Base-by-base conservation (phyloP, 2,329 filamentous ascomycete species). In the Alternaria solani region DNA sequence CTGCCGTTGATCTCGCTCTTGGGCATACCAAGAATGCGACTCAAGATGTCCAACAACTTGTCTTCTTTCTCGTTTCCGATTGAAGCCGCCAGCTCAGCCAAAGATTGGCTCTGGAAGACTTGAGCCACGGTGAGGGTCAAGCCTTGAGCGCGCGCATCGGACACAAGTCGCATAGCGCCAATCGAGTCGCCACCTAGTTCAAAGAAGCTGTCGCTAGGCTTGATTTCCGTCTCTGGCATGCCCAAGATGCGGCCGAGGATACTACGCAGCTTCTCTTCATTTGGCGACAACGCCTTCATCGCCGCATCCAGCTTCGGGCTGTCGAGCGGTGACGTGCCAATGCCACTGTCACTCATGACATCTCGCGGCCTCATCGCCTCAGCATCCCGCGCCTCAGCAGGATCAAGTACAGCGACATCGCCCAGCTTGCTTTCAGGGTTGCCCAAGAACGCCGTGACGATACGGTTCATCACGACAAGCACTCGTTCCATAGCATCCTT, bases 31-130 rank as follows among this genome's bases (percentile, higher is more conserved):
- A 80, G 64, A 8, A 79, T 72, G 20, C 63, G 68, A 30, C 68
- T 66, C 28, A 78, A 67, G 9, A 75, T 60, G 2, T 65, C 57
- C 4, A 70, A 49, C 4, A 79, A 59, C 55, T 71, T 76, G 3
- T 72, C 66, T 46, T 77, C 72, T n/a, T 69, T 75, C 28, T 66
- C 64, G 18, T 71, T 74, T 9, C 65, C 61, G 71, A 87, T 66
- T 0, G 79, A 77, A 44, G 80, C 81, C 3, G 87, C 86, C 73
- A 88, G 85, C 56, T 88, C 85, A 53, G 77, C 65, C 7, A 85
- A 71, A 20, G 80, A 74, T 79, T 80, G 65, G 47, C 71, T 74
- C 18, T 72, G 67, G 66, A 84, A 84, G 23, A 82, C 77, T 44
- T 81, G 77, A 5, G 78, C 75, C 3, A 84, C 82, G 0, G 75